A percentile compares a stretch with the other conserved stretches of the same genome.
Conservation (phyloP, 208 protist species). For the Herpetomonas muscarum region DNA sequence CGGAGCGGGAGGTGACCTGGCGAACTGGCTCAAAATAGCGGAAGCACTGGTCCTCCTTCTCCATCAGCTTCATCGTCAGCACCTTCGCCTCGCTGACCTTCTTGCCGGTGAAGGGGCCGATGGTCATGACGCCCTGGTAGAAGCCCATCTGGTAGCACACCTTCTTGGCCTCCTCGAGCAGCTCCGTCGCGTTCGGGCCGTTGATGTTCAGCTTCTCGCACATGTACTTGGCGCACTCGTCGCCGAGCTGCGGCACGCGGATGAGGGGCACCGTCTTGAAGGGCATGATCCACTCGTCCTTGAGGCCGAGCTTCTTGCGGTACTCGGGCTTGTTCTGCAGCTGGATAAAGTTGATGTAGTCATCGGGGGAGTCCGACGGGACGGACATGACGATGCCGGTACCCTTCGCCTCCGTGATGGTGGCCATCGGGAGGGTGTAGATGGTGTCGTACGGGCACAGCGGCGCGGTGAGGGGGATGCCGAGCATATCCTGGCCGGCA, state of each 20-base stretch:
- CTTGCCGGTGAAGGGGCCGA: conserved; percentile 63
- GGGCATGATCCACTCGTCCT: conserved; percentile 94
- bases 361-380: conserved; percentile 98
- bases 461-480: conserved; percentile 92
- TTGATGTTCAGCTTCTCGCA: conserved; percentile 97
- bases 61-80: conserved; percentile 69
- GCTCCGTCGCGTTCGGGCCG: conserved; percentile 93
- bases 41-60: conserved; percentile 77
- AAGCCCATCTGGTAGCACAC: conserved; percentile 97
- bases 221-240: conserved; percentile 72
- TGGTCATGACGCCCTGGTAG: conserved; percentile 95
- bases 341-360: conserved; percentile 97
- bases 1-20: conserved; percentile 97
- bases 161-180: conserved; percentile 98
- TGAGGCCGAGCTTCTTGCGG: conserved; percentile 90
- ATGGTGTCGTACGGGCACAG: conserved; percentile 79
- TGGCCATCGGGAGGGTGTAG: conserved; percentile 98
- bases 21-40: conserved; percentile 97
- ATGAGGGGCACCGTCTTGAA: conserved; percentile 97
- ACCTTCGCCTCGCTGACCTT: conserved; percentile 95
- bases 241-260: conserved; percentile 90
- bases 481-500: conserved; percentile 93
- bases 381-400: conserved; percentile 99
- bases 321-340: conserved; percentile 94
- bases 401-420: conserved; percentile 96